Conservation (phyloP, 1,284 basidiomycete species). For the Microbotryomycetes sp. region DNA sequence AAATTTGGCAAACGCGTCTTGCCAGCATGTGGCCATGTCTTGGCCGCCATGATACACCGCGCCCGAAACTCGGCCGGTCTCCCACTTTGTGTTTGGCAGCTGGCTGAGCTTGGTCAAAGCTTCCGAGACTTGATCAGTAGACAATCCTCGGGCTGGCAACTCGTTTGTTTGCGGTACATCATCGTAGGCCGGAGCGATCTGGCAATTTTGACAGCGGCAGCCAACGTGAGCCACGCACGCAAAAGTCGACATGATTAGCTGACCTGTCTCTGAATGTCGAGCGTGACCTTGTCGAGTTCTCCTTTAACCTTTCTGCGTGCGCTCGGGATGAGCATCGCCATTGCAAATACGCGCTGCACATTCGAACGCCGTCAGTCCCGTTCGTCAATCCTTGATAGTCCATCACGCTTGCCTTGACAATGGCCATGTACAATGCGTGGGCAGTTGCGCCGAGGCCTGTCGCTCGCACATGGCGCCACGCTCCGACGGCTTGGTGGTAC, state of each 20-base stretch:
- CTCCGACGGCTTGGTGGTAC: conserved; percentile 15
- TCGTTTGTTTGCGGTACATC: conserved; percentile 56
- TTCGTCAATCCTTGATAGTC: neutral
- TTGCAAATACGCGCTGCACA: conserved; percentile 8
- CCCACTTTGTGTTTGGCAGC: conserved; percentile 53
- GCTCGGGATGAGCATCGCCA: conserved; percentile 58
- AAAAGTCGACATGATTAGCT: too few relatives aligned
- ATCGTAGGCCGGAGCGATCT: conserved; percentile 58
- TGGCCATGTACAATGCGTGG: conserved; percentile 19
- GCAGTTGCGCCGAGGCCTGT: conserved; percentile 25
- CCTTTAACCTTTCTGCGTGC: conserved; percentile 58
- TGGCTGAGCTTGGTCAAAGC: conserved; percentile 73
- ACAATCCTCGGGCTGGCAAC: conserved; percentile 61
- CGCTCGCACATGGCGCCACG: conserved; percentile 25
- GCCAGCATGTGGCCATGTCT: conserved; percentile 54
- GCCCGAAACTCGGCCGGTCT: conserved; percentile 62
- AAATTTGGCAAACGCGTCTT: conserved; percentile 43
- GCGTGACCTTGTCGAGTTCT: conserved; percentile 54
- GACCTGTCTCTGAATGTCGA: conserved; percentile 32
- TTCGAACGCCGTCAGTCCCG: neutral
- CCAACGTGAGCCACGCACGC: conserved; percentile 47
- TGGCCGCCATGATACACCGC: conserved; percentile 56
- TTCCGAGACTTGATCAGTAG: conserved; percentile 65
- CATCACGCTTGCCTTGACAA: conserved; percentile 7
- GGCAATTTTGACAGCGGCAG: too few relatives aligned